Base-by-base conservation (phyloP, 2,329 filamentous ascomycete species). In the Scedosporium aurantiacum region DNA sequence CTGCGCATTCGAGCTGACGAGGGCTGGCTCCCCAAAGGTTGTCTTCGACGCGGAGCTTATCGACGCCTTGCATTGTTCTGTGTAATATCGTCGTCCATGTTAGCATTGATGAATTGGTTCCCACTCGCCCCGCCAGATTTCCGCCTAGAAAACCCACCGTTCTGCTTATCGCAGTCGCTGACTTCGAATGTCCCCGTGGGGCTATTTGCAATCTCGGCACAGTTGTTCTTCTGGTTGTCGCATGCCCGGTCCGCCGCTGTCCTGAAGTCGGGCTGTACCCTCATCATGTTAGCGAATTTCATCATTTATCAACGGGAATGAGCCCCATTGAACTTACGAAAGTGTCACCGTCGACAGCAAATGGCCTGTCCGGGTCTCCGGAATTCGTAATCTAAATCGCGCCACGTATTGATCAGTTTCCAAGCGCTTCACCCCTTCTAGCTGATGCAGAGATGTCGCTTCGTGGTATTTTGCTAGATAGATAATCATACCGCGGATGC, bases 201-300 rank as follows among this genome's bases (percentile, higher is more conserved):
- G 50, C 67, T 69, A 64, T 80, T 80, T 40, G 76, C 76, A 21
- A 69, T 58, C 25, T 75, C 63, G n/a, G 75, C 73, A 63, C 79
- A 81, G 18, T 67, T 68, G 64, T 81, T 80, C 67, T 78, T 75
- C 67, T 81, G 79, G 65, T 76, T 76, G 65, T 79, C 76, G 69
- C 79, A 81, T 1, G 76, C 72, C 23, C 76, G 71, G 60, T 73
- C 70, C 5, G 73, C 72, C 0, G 79, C 79, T 8, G 72, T 70
- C 25, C 66, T 37, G 66, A 76, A 81, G 67, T 78, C 74, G 61
- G 70, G 66, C 77, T 79, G 56, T n/a, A 58, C 32, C 21, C 14
- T 7, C 54, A 6, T 3, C n/a, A 18, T 12, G 40, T 66, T 55
- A 65, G 62, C 57, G 27, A 27, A 47, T 8, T 16, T 43, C n/a